phyloP scores from a whole-genome alignment of 345 rosid species.

The Iberis pinnata region DNA sequence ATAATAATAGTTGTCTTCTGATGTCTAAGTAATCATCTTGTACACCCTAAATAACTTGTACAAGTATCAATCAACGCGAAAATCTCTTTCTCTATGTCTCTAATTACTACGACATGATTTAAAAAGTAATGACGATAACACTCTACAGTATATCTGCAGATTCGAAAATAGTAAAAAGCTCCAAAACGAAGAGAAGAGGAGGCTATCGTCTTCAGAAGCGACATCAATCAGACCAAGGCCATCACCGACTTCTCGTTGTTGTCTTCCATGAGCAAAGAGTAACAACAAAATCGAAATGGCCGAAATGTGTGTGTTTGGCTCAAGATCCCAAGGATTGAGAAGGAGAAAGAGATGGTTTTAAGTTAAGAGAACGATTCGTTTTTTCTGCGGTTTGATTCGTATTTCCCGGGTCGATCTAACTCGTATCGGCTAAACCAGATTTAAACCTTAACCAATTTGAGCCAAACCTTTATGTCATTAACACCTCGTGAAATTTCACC shows the following conservation, averaged over 20 bases:
- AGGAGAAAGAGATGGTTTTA: conserved; percentile 7
- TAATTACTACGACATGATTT: too few relatives aligned
- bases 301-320: not conserved
- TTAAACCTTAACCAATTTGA: not conserved
- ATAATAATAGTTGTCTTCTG: too few relatives aligned
- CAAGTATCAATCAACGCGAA: too few relatives aligned
- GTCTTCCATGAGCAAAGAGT: conserved; percentile 43
- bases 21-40: too few relatives aligned
- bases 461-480: too few relatives aligned
- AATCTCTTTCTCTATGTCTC: too few relatives aligned
- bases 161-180: not conserved
- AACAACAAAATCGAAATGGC: not conserved
- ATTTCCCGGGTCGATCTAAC: not conserved
- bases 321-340: conserved; percentile 11
- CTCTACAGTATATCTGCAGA: not conserved
- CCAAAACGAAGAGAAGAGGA: conserved; percentile 45
- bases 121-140: not conserved
- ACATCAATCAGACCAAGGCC: conserved; percentile 73
- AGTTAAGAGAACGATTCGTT: conserved; percentile 14
- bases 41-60: too few relatives aligned
- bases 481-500: too few relatives aligned
- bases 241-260: conserved; percentile 40
- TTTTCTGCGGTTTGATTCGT: not conserved
- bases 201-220: conserved; percentile 80
- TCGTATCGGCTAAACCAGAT: not conserved